phyloP scores from a whole-genome alignment of 2,329 filamentous ascomycete species.

The Fusarium musae region DNA sequence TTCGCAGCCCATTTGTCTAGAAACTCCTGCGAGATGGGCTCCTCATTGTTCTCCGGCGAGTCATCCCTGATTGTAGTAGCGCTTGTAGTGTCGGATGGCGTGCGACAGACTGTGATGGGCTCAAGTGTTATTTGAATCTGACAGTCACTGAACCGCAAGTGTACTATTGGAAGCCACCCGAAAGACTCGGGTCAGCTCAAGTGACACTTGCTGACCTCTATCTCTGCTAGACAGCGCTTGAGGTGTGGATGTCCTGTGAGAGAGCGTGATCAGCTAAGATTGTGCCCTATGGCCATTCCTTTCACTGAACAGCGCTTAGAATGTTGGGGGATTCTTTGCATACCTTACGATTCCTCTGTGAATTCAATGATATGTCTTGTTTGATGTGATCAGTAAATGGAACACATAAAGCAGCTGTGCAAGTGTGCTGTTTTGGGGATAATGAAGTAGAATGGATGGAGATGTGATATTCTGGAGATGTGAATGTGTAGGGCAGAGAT shows the following conservation, averaged over 20 bases:
- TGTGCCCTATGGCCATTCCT: background rate
- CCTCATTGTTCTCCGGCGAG: background rate
- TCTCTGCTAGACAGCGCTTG: background rate
- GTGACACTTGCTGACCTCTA: background rate
- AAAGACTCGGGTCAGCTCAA: background rate
- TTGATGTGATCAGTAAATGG: accelerated
- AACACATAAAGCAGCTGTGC: background rate
- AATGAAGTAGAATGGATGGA: background rate
- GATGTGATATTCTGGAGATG: background rate
- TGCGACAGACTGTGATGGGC: background rate
- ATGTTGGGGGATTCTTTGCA: background rate
- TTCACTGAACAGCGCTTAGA: background rate
- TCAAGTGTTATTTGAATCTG: background rate
- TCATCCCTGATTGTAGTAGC: background rate
- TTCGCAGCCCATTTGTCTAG: background rate
- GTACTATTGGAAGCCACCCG: background rate
- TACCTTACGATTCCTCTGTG: background rate
- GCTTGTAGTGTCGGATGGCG: background rate
- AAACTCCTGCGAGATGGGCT: background rate
- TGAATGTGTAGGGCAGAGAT: background rate
- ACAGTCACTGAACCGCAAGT: background rate
- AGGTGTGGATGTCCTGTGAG: background rate
- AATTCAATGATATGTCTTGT: background rate
- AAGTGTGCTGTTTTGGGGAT: background rate
- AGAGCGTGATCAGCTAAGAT: background rate